Base-by-base conservation (phyloP, 352 stramenopile genomes). In the Globisporangium nodosum region DNA sequence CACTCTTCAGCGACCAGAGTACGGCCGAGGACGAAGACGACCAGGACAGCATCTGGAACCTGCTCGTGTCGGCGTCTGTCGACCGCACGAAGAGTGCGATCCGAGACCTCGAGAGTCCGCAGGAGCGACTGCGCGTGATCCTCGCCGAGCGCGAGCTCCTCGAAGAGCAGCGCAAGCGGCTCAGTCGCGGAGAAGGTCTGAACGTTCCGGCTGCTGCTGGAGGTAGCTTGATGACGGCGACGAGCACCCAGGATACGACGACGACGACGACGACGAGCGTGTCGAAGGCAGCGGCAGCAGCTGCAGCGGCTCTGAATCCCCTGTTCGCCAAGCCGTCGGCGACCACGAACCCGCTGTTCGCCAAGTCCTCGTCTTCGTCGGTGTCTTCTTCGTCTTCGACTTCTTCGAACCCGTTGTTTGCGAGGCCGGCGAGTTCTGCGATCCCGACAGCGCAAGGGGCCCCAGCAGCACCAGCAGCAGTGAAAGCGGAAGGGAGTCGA, bases 31-130 rank as follows among this genome's bases (percentile, higher is more conserved):
- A 86, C 33, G 78, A 85, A 2, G 66, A 78, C 37, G 66, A 74
- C n/a, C 56, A 77, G 16, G 76, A 88, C 56, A 86, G 76, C 43
- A 85, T 89, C 40, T 91, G 78, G 81, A 85, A 78, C 46, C 69
- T 89, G 30, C 58, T 91, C 15, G 65, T 91, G 3, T 71, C 76
- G 3, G 87, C 81, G 30, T 91, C 81, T 1, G 78, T 91, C 9
- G 81, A 89, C 60, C 73, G 77, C 31, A 78, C 85, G 15, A 81
- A 81, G 54, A 75, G 52, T 24, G 67, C 67, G 12, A 88, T 88
- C 15, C 55, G 61, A 31, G 69, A 68, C 18, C 65, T 87, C 3
- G 52, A 64, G 1, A 70, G 65, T 12, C 74, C 70, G 3, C 71
- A 85, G 58, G 78, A 89, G 21, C 78, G 73, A 2, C 59, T 91